phyloP scores from a whole-genome alignment of 2,329 filamentous ascomycete species.

The Geosmithia putterillii region DNA sequence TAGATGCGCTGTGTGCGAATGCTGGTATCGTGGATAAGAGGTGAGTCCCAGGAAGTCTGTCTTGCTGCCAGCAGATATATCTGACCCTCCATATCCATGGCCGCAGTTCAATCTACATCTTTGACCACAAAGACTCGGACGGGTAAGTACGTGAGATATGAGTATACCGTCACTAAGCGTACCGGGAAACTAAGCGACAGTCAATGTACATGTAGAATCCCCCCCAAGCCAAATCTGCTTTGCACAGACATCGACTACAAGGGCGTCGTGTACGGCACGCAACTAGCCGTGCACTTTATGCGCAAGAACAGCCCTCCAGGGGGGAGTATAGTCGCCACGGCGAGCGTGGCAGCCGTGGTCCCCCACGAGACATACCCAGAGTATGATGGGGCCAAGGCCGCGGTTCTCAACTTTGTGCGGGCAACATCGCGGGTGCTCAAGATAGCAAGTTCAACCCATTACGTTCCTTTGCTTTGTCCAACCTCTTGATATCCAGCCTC shows the following conservation, averaged over 20 bases:
- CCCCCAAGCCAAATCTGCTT: slow-evolving; percentile 27
- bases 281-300: slow-evolving; percentile 40
- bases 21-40: slow-evolving; percentile 33
- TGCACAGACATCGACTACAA: slow-evolving; percentile 39
- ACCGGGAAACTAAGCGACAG: not conserved
- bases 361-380: slow-evolving; percentile 31
- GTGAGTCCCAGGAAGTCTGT: too few species aligned
- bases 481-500: too few species aligned
- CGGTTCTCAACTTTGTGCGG: too few species aligned
- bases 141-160: slow-evolving; percentile 3
- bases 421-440: too few species aligned
- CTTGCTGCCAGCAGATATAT: too few species aligned
- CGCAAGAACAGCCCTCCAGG: slow-evolving; percentile 29
- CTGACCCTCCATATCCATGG: not conserved
- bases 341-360: slow-evolving; percentile 27
- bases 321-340: slow-evolving; percentile 30
- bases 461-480: too few species aligned
- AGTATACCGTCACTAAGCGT: too few species aligned
- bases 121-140: slow-evolving; percentile 7
- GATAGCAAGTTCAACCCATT: not conserved
- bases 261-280: slow-evolving; percentile 34
- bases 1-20: slow-evolving; percentile 36
- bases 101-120: slow-evolving; percentile 29
- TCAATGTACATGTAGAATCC: too few species aligned
- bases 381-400: slow-evolving; percentile 39